phyloP scores from a whole-genome alignment of 495 filamentous ascomycete species.

The Penicillium steckii region DNA sequence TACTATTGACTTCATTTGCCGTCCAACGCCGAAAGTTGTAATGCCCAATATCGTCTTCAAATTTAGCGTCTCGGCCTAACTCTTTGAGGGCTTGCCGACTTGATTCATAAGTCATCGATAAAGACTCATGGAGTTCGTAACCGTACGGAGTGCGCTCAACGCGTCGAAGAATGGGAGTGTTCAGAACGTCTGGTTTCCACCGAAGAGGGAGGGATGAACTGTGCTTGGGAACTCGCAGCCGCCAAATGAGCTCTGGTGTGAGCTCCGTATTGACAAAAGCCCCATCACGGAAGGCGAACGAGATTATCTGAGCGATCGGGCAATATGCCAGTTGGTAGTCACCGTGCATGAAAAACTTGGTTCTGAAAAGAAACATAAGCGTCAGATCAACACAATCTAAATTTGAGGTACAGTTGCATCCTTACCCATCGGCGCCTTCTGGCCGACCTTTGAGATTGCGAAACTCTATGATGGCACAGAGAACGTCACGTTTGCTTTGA shows the following conservation, averaged over 20 bases:
- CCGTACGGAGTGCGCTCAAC: slow-evolving; percentile 18
- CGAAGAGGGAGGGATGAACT: slow-evolving; percentile 20
- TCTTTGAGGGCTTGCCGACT: slow-evolving; percentile 15
- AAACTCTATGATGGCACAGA: slow-evolving; percentile 30
- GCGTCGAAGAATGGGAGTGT: slow-evolving; percentile 24
- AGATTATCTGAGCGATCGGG: slow-evolving; percentile 29
- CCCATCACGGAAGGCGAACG: slow-evolving; percentile 26
- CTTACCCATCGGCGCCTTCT: slow-evolving; percentile 29
- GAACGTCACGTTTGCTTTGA: slow-evolving; percentile 26
- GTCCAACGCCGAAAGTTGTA: slow-evolving; percentile 31
- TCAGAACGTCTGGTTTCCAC: slow-evolving; percentile 26
- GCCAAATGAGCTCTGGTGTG: slow-evolving; percentile 28
- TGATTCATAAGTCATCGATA: slow-evolving; percentile 24
- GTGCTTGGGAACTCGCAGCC: slow-evolving; percentile 25
- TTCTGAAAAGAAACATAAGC: slow-evolving; percentile 19
- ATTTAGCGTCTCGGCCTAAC: slow-evolving; percentile 23
- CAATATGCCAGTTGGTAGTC: slow-evolving; percentile 33
- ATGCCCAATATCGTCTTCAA: slow-evolving; percentile 33
- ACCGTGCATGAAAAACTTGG: slow-evolving; percentile 34
- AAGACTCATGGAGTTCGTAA: slow-evolving; percentile 24
- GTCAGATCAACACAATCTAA: not conserved
- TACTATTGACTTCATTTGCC: slow-evolving; percentile 34
- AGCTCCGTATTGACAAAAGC: slow-evolving; percentile 27
- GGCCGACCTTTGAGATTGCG: slow-evolving; percentile 27
- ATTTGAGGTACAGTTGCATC: not conserved